phyloP scores from a whole-genome alignment of 1,284 basidiomycete species.

The Microbotryomycetes sp. region DNA sequence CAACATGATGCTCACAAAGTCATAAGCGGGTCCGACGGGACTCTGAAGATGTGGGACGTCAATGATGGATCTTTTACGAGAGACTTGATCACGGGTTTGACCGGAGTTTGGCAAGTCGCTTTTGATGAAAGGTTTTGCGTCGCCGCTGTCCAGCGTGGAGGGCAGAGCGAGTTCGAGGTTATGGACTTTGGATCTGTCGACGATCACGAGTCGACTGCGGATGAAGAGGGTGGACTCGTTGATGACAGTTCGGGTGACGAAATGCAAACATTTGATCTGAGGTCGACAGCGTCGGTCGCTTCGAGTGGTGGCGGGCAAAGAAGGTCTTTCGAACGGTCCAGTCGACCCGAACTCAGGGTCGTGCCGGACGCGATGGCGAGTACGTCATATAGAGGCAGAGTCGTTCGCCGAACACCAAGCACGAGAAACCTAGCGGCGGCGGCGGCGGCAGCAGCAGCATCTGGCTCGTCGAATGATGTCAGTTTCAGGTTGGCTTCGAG shows the following conservation, averaged over 20 bases:
- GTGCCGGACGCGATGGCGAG: no score
- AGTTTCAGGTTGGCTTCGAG: neutral
- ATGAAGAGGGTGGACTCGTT: neutral
- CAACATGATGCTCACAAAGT: conserved; percentile 96
- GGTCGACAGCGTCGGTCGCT: no score
- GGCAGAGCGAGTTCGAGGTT: conserved; percentile 33
- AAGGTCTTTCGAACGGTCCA: no score
- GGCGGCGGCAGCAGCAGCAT: neutral
- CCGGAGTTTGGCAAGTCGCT: conserved; percentile 90
- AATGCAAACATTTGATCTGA: no score
- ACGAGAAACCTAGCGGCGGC: neutral
- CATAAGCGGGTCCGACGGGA: conserved; percentile 86
- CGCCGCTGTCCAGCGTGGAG: conserved; percentile 52
- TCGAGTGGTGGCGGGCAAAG: no score
- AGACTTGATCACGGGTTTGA: conserved; percentile 78
- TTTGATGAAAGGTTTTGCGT: conserved; percentile 89
- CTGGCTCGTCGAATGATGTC: no score
- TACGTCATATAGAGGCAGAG: no score
- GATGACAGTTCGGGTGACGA: no score
- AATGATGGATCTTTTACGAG: conserved; percentile 71
- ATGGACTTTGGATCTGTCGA: conserved; percentile 30
- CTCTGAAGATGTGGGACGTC: conserved; percentile 93
- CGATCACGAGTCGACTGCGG: neutral
- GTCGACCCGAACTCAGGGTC: no score
- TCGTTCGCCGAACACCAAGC: neutral